These are phyloP conservation scores for Yamadazyma friedrichii DNA, from an alignment of 1,139 yeast genomes.

Conservation along the genomic window DNA sequence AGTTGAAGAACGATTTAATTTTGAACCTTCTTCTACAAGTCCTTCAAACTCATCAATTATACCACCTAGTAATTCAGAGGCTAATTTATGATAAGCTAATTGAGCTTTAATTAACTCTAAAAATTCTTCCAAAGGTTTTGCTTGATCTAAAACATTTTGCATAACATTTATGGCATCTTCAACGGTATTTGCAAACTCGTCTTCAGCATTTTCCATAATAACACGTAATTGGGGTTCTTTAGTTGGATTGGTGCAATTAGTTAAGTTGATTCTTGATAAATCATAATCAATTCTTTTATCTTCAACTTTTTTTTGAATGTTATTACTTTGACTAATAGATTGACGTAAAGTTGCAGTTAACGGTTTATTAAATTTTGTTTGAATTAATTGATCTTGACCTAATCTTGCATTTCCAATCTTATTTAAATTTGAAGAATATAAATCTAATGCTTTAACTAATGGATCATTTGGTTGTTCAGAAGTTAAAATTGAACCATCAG, in stretches of 20 bases:
- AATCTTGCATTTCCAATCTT: constrained; percentile 82
- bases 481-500: constrained; percentile 52
- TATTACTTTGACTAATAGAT: constrained; percentile 63
- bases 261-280: constrained; percentile 65
- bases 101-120: constrained; percentile 76
- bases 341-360: constrained; percentile 63
- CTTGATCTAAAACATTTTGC: constrained; percentile 77
- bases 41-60: constrained; percentile 66
- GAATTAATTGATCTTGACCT: constrained; percentile 77
- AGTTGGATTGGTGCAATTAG: constrained; percentile 69
- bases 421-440: constrained; percentile 44
- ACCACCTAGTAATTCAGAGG: constrained; percentile 65
- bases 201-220: constrained; percentile 82
- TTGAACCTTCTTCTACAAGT: constrained; percentile 50
- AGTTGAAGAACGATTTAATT: constrained; percentile 17
- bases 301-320: constrained; percentile 74
- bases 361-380: constrained; percentile 67
- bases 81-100: constrained; percentile 78
- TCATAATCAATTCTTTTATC: constrained; percentile 80
- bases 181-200: constrained; percentile 86
- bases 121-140: constrained; percentile 70
- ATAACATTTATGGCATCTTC: constrained; percentile 85
- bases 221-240: constrained; percentile 75
- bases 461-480: constrained; percentile 50
- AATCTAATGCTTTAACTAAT: constrained; percentile 41